Conservation (phyloP, 192 early-diverging fungal genomes). For the Coemansia sp. region DNA sequence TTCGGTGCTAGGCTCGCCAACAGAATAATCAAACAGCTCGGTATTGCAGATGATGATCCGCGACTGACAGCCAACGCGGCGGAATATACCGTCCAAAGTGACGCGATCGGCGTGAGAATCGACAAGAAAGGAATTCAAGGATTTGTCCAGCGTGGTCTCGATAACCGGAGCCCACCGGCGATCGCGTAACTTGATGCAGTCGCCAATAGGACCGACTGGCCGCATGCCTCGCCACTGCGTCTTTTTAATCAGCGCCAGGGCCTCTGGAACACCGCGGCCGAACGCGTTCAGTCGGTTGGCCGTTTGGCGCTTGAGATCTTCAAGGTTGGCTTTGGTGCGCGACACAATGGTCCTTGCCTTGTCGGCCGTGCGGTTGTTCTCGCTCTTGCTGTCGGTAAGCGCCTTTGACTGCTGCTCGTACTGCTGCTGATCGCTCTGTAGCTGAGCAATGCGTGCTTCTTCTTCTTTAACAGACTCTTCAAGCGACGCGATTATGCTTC, state of each 20-base stretch:
- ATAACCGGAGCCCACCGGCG: constrained; percentile 61
- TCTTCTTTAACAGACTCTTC: constrained; percentile 31
- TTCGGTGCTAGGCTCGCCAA: constrained; percentile 61
- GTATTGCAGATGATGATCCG: constrained; percentile 62
- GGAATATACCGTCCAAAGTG: constrained; percentile 58
- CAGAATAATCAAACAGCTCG: constrained; percentile 68
- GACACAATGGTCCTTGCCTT: constrained; percentile 19
- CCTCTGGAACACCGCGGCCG: constrained; percentile 66
- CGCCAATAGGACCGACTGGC: constrained; percentile 75
- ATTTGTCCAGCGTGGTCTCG: constrained; percentile 63
- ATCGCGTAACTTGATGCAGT: constrained; percentile 59
- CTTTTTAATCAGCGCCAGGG: constrained; percentile 57
- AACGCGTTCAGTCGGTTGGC: constrained; percentile 72
- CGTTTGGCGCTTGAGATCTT: constrained; percentile 60
- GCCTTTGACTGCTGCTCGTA: constrained; percentile 22
- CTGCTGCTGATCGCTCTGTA: constrained; percentile 35
- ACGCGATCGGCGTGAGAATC: constrained; percentile 64
- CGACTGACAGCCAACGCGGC: constrained; percentile 49
- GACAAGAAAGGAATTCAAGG: constrained; percentile 70
- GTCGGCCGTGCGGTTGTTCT: constrained; percentile 12
- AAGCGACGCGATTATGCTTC: constrained; percentile 15
- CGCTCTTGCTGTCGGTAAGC: constrained; percentile 29
- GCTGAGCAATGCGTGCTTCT: constrained; percentile 25
- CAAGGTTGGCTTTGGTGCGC: constrained; percentile 33
- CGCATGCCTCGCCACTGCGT: constrained; percentile 42